Base-by-base conservation (phyloP, 2,329 filamentous ascomycete species). In the Aureobasidium sp. region DNA sequence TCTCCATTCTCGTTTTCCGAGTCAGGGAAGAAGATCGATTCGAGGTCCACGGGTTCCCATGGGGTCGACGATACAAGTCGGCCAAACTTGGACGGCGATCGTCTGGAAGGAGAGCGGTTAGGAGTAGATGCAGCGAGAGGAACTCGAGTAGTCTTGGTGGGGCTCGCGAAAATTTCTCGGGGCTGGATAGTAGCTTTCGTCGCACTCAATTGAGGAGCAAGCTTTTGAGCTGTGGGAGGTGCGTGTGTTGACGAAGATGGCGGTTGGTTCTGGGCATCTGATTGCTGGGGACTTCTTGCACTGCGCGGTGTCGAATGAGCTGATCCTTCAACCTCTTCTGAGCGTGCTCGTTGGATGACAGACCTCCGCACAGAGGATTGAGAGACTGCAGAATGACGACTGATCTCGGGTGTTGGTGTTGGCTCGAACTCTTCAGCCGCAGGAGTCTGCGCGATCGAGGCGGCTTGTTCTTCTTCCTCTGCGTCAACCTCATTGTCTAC, bases 11-110 rank as follows among this genome's bases (percentile, higher is more conserved):
- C 67, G 27, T 71, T 68, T 27, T 66, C 63, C 0, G 78, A 76
- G 68, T 70, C 79, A 72, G 71, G 70, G 12, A 77, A 68, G 61
- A 94, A 86, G 1, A 94, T 78, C 1, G 82, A 77, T 34, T 97
- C 92, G 3, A 96, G 79, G 68, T 96, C 90, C 2, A 88, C 80
- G 0, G 88, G 79, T 5, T 80, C 82, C 93, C 93, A 97, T 0
- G 86, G 78, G 20, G 74, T 71, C 0, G 82, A 79, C 1, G 82
- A 84, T 6, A 77, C 73, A 1, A 79, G 75, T 6, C 76, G 77
- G 7, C 85, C 74, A 0, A 77, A 77, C 70, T 80, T 81, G 68
- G 64, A 74, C 70, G 64, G 76, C 58, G 67, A 74, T 37, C 47
- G 63, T 56, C 65, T 68, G 49, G 61, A 48, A 3, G 69, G 67